Base-by-base conservation (phyloP, 495 filamentous ascomycete genomes). In the Penicillium waksmanii region DNA sequence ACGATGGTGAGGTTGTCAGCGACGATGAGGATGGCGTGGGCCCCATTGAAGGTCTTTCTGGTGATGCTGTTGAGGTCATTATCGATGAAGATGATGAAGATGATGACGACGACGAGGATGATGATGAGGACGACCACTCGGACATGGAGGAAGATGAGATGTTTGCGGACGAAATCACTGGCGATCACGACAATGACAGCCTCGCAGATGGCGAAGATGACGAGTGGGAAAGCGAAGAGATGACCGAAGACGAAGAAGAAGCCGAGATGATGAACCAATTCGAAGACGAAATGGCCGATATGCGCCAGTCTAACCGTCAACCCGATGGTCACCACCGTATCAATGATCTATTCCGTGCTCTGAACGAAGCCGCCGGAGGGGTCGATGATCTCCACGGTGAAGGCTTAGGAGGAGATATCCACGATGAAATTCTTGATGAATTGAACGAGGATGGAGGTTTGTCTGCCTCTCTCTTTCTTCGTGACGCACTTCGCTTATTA, bases 1-100 rank as follows among this genome's bases (percentile, higher is more conserved):
- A 90, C 55, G 93, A 97, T 73, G 93, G 91, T 9, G 91, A 96
- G 62, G 80, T 87, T 25, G 85, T 95, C 48, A 96, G 92, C 64
- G 95, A 96, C 65, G 93, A 97, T 52, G 93, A 91, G 48, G 89
- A 88, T 58, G 88, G 82, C 36, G 91, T 95, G 78, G 94, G 93
- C 9, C 84, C 82, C 5, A 89, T 96, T 55, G 93, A 96, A 83
- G 93, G 93, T 56, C 80, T 96, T 49, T 80, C 89, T 47, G 93
- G 93, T 23, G 89, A 95, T 53, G 80, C 85, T 40, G 87, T 96
- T 65, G 92, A 95, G 77, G 87, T 96, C 59, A 90, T 95, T 70
- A 86, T 92, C 53, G 90, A 92, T 56, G 87, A 88, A 40, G 87
- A 89, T 21, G 86, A 87, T 8, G 80, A 83, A 27, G 79, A 82